Base-by-base conservation (phyloP, 2,329 filamentous ascomycete species). In the Colletotrichum chlorophyti region DNA sequence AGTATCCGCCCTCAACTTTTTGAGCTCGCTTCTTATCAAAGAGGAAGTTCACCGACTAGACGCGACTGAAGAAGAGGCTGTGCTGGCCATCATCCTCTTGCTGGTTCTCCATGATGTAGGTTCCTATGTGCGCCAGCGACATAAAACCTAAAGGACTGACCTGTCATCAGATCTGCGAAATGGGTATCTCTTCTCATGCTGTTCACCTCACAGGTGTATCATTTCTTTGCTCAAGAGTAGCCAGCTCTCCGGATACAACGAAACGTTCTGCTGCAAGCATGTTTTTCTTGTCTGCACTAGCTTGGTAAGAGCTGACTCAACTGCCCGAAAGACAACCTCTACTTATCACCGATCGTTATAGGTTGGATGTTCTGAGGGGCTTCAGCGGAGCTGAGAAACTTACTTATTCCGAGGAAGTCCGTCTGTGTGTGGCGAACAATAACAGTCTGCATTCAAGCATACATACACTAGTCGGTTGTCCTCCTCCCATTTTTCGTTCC, bases 381-480 rank as follows among this genome's bases (percentile, higher is more conserved):
- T 67, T 70, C 47, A 69, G 66, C n/a, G 69, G 69, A 4, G 65
- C 69, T 1, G 68, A 70, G 38, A 70, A 71, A 26, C 64, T 70
- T 6, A 58, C 65, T 3, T 69, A 69, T n/a, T 61, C 66, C 0
- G 57, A 58, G 2, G 58, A 62, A 1, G 65, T 70, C 3, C 66
- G 67, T 10, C 42, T 54, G n/a, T 66, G 62, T 19, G 66, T 71
- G 3, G 19, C 58, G 3, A 63, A 68, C 8, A 58, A 65, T 12
- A 64, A 61, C 9, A 68, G 62, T 12, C 59, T 61, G 0, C 47
- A 45, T 11, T 19, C 32, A 38, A 64, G 62, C 29, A 53, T 71
- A 3, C 68, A 71, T 12, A 66, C 57, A 1, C 40, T 70, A 2
- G 62, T 70, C 0, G 69, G 68, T 1, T 71, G 69, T 6, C 69